phyloP scores from a whole-genome alignment of 2,329 filamentous ascomycete species.

The Pyrenochaeta sp. region DNA sequence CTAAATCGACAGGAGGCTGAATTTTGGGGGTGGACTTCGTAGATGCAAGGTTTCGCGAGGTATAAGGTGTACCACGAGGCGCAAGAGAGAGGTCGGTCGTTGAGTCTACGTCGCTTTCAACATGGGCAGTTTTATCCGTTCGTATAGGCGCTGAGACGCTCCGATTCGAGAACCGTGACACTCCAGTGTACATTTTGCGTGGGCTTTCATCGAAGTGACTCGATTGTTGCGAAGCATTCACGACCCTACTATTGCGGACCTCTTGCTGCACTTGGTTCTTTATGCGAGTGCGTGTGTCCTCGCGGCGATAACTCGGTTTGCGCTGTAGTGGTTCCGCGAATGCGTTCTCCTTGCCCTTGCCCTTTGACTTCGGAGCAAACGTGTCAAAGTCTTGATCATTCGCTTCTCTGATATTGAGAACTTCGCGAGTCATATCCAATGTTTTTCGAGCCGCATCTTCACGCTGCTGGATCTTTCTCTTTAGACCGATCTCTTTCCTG shows the following conservation, averaged over 20 bases:
- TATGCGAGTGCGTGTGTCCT: conserved; percentile 44
- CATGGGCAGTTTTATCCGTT: conserved; percentile 27
- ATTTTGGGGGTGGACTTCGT: conserved; percentile 25
- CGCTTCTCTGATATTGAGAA: conserved; percentile 35
- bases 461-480: conserved; percentile 44
- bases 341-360: conserved; percentile 28
- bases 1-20: conserved; percentile 40
- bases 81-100: conserved; percentile 52
- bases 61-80: conserved; percentile 38
- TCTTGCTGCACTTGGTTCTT: conserved; percentile 45
- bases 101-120: conserved; percentile 47
- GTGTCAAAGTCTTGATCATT: conserved; percentile 26
- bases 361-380: conserved; percentile 15
- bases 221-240: conserved; percentile 25
- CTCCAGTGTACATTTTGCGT: conserved; percentile 35
- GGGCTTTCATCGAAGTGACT: conserved; percentile 29
- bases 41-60: conserved; percentile 32
- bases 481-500: conserved; percentile 41
- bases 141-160: conserved; percentile 44
- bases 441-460: conserved; percentile 36
- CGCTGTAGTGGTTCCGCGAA: conserved; percentile 30
- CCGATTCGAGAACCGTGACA: conserved; percentile 30
- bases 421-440: conserved; percentile 43
- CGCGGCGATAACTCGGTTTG: conserved; percentile 40
- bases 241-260: conserved; percentile 41